These are phyloP conservation scores for Furcasterigmium furcatum DNA, from an alignment of 2,329 filamentous ascomycete genomes.

Conservation along the genomic window DNA sequence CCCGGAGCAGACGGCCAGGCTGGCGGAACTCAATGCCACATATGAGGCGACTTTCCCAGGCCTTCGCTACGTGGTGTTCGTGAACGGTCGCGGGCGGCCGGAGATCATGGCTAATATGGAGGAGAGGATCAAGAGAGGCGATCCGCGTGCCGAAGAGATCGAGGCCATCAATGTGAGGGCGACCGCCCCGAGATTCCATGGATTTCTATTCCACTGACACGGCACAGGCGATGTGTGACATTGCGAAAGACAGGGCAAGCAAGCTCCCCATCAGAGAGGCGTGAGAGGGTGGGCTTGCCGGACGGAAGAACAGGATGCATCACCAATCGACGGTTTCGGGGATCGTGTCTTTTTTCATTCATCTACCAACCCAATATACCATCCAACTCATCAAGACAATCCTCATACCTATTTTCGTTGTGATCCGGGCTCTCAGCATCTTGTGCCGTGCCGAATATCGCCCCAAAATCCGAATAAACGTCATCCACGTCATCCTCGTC, in stretches of 20 bases:
- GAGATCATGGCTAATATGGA: conserved; percentile 83
- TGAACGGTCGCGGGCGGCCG: conserved; percentile 72
- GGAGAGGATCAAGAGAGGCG: conserved; percentile 63
- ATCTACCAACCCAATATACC: conserved; percentile 40
- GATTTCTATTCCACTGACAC: background rate
- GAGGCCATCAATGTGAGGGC: conserved; percentile 69
- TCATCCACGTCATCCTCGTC: conserved; percentile 43
- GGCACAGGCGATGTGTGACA: conserved; percentile 84
- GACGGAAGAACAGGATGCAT: too few species aligned
- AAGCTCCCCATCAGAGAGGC: conserved; percentile 55
- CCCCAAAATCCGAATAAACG: conserved; percentile 53
- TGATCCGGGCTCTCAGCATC: conserved; percentile 23
- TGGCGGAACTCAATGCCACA: conserved; percentile 66
- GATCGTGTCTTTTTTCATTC: too few species aligned
- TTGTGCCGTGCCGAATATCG: conserved; percentile 39
- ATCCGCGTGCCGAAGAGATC: conserved; percentile 64
- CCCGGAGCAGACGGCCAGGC: conserved; percentile 51
- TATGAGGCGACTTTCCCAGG: conserved; percentile 83
- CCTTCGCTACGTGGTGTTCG: conserved; percentile 86
- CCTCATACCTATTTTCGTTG: conserved; percentile 45
- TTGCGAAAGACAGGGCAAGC: conserved; percentile 73
- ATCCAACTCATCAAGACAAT: conserved; percentile 54
- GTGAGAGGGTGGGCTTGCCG: too few species aligned
- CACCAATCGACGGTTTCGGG: too few species aligned
- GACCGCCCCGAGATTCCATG: background rate